Evolutionary conservation across 176 grass and related monocot genomes (phyloP).

Genomic region (Paspalum vaginatum): DNA sequence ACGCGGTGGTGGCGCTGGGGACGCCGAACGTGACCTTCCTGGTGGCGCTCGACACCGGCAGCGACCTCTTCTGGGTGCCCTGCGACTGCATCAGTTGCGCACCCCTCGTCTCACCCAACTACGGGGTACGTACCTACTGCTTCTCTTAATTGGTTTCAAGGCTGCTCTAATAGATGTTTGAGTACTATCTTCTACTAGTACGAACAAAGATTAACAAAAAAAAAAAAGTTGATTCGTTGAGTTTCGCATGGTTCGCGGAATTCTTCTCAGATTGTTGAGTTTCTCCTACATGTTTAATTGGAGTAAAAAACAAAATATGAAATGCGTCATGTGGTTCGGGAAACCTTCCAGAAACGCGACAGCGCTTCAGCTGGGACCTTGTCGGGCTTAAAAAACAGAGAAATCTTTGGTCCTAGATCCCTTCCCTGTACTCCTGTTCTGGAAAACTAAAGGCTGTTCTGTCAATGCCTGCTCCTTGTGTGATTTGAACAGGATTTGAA

Average conservation of each 20-base stretch:
- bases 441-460: not conserved
- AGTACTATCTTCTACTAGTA: not conserved
- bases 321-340: slow-evolving; percentile 1
- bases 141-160: not conserved
- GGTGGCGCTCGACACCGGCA: slow-evolving; percentile 93
- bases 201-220: no score
- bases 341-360: slow-evolving; percentile 37
- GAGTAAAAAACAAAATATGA: no score
- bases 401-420: not conserved
- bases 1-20: slow-evolving; percentile 75
- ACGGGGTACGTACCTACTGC: slow-evolving; percentile 40
- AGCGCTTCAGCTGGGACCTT: slow-evolving; percentile 48
- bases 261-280: no score
- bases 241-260: no score
- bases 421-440: not conserved
- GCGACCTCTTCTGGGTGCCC: slow-evolving; percentile 94
- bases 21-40: slow-evolving; percentile 88
- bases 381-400: not conserved
- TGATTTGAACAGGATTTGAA: slow-evolving; percentile 48
- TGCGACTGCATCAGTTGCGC: slow-evolving; percentile 80
- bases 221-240: no score
- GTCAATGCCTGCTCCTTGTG: not conserved
- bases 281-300: no score
- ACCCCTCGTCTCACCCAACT: slow-evolving; percentile 38
- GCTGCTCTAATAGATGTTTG: no score